Percentiles rank a stretch among this genome's conserved stretches.
These are phyloP conservation scores for Penicillium thymicola DNA, from an alignment of 2,329 filamentous ascomycete species.

Conservation along the genomic window DNA sequence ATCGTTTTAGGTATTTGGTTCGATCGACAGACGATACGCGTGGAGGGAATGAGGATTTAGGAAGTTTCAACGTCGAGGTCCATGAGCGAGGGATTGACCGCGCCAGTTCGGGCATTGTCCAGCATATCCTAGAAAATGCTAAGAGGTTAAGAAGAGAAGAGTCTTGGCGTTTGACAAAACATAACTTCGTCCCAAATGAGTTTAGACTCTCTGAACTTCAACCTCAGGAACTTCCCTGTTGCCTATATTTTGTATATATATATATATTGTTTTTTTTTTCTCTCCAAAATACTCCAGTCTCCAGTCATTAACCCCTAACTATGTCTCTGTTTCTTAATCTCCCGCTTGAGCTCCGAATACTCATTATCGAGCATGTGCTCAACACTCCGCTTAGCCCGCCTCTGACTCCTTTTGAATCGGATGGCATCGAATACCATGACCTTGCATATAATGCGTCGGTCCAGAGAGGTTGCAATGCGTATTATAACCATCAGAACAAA, in stretches of 20 bases:
- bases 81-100: conserved; percentile 52
- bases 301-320: no score
- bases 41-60: conserved; percentile 67
- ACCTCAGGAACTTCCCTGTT: no score
- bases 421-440: not conserved
- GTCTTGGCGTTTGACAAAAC: not conserved
- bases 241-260: no score
- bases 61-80: conserved; percentile 71
- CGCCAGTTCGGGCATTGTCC: conserved; percentile 40
- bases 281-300: not conserved
- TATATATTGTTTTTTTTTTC: not conserved
- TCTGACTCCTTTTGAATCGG: not conserved
- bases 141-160: not conserved
- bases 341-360: not conserved
- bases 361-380: not conserved
- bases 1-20: conserved; percentile 65
- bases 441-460: not conserved
- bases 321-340: not conserved
- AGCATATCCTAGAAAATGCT: conserved; percentile 4
- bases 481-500: not conserved
- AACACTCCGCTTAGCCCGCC: not conserved
- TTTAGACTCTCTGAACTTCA: not conserved
- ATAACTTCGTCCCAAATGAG: not conserved
- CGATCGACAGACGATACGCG: conserved; percentile 47
- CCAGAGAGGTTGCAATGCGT: not conserved